A percentile compares a stretch with the other conserved stretches of the same genome.
Evolutionary conservation across 2,329 filamentous ascomycete genomes (phyloP).

Genomic region (Fusarium temperatum): DNA sequence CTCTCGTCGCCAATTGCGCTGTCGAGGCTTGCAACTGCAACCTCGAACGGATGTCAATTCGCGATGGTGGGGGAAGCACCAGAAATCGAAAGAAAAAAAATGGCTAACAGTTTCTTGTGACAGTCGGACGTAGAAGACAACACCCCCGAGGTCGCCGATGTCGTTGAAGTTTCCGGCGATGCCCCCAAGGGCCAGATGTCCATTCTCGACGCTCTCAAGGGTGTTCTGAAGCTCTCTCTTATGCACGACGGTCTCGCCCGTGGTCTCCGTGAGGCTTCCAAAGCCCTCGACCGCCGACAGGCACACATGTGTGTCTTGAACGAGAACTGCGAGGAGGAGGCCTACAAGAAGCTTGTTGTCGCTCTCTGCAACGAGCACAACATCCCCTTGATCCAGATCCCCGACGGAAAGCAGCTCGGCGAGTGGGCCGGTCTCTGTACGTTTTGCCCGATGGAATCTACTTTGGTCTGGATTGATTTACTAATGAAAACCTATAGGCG

Average conservation of each 20-base stretch:
- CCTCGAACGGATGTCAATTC: slow-evolving; percentile 9
- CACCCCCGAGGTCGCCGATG: slow-evolving; percentile 82
- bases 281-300: slow-evolving; percentile 98
- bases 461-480: neutral
- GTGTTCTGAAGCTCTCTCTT: slow-evolving; percentile 96
- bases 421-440: slow-evolving; percentile 99
- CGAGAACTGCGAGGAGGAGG: slow-evolving; percentile 99
- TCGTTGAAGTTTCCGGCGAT: slow-evolving; percentile 97
- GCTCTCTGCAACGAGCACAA: slow-evolving; percentile 99
- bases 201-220: slow-evolving; percentile 98
- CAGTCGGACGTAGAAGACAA: slow-evolving; percentile 99
- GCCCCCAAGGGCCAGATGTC: slow-evolving; percentile 94
- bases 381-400: slow-evolving; percentile 99
- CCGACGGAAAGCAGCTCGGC: slow-evolving; percentile 99
- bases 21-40: neutral
- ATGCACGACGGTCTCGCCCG: slow-evolving; percentile 99
- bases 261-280: slow-evolving; percentile 97
- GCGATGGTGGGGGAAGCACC: slow-evolving; percentile 12
- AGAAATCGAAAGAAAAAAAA: neutral
- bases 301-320: slow-evolving; percentile 99
- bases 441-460: slow-evolving; percentile 53
- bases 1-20: slow-evolving; percentile 30
- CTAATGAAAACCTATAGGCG: slow-evolving; percentile 68
- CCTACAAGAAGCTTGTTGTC: slow-evolving; percentile 99
- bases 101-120: slow-evolving; percentile 36